Conservation (phyloP, 306 rosid species). For the Pachyrhizus erosus region DNA sequence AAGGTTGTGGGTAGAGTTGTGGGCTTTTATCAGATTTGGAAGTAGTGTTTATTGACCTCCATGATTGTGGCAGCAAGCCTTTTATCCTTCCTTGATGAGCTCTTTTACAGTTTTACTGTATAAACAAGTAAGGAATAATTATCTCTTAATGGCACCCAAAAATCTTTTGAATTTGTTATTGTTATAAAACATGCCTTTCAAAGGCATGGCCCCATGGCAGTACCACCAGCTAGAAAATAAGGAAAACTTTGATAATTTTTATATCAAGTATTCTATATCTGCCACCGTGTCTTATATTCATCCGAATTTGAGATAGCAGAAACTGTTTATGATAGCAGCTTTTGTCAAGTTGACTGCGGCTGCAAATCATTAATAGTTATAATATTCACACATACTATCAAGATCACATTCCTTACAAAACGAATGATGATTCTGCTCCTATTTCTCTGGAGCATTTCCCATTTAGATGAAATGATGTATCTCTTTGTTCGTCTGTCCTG, state of each 20-base stretch:
- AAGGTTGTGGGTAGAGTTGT: neutral
- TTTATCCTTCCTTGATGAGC: neutral
- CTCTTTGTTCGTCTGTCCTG: neutral
- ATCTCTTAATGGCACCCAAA: neutral
- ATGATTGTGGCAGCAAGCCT: neutral
- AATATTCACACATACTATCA: neutral
- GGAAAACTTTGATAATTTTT: neutral
- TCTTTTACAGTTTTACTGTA: neutral
- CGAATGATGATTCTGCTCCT: neutral
- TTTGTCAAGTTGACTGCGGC: neutral
- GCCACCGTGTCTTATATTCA: neutral
- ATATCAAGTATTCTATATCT: neutral
- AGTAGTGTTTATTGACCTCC: neutral
- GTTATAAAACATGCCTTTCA: neutral
- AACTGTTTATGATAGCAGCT: neutral
- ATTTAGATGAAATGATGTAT: neutral
- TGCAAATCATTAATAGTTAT: neutral
- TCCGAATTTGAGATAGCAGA: neutral
- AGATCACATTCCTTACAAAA: neutral
- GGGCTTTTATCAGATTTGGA: neutral
- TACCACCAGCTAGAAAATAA: neutral
- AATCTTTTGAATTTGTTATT: neutral
- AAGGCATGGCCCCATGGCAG: too few species aligned
- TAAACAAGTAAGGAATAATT: neutral
- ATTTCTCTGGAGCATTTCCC: neutral